Evolutionary conservation across 2,329 filamentous ascomycete genomes (phyloP), one percentile per base, ranked within the genome.

Genomic region (Trichocomaceae sp.): DNA sequence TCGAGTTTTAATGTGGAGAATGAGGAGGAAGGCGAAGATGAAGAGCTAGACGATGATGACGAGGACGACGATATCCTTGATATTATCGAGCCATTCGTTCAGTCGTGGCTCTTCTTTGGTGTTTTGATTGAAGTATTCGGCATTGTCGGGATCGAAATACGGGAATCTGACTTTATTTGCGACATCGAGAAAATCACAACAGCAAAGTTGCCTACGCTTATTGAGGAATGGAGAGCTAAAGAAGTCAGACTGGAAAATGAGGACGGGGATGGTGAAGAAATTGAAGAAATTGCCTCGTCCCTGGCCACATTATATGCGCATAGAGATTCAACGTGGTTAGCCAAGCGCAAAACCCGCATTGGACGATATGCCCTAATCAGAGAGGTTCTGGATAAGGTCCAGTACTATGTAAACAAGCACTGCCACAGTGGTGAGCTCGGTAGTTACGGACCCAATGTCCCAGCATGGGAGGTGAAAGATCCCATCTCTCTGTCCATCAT

Each of bases 41-140:
- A 35, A 10, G 31, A 3, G 9, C 23, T 26, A 26, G 31, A 35
- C 31, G 31, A 5, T 35, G 31, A 35, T 35, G 13, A 35, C 31
- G 31, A 35, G 8, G 31, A 35, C 3, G 31, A 35, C 31, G 31
- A 35, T 35, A 35, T 35, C 13, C 31, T 35, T 9, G 31, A 35
- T 35, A 35, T 35, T 15, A 57, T 57, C 7, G 59, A 60, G 19
- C 31, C 54, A 13, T 62, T 63, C 48, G 57, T 63, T 26, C 61
- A 63, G 26, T 59, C 61, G 19, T 63, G 61, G 61, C 59, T 63
- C 26, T 63, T 58, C 53, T 63, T 63, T 47, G 61, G 61, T 1
- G 53, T 64, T 13, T 44, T 52, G 10, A 58, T 59, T 29, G 58
- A 59, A 23, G 56, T 58, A 10, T 22, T 58, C 17, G 33, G 37